These are phyloP conservation scores for Pseudocercospora fuligena DNA, from an alignment of 2,329 filamentous ascomycete species.

Conservation along the genomic window DNA sequence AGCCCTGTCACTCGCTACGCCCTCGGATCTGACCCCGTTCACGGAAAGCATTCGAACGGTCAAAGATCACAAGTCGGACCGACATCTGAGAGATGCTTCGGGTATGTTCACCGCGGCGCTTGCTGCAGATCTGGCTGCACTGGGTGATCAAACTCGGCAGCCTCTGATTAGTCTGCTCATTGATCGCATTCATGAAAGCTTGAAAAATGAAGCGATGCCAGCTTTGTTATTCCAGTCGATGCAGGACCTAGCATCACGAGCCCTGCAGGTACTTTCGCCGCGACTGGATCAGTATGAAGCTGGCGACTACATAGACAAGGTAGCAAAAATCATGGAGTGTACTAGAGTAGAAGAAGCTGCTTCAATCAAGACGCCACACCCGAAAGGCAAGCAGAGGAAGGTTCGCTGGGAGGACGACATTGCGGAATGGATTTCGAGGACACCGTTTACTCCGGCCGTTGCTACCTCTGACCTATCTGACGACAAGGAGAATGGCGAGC, in stretches of 20 bases:
- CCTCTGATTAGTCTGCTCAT: not conserved
- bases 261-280: not conserved
- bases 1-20: not conserved
- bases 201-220: not conserved
- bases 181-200: not conserved
- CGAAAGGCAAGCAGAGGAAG: slow-evolving; percentile 22
- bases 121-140: slow-evolving; percentile 7
- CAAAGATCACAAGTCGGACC: not conserved
- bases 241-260: not conserved
- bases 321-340: not conserved
- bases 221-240: not conserved
- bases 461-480: not conserved
- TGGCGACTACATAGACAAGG: not conserved
- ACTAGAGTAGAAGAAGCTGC: not conserved
- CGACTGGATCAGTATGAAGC: not conserved
- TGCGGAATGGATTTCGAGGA: slow-evolving; percentile 52
- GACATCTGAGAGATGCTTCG: not conserved
- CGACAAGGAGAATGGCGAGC: not conserved
- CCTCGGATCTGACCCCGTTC: not conserved
- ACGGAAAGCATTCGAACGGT: not conserved
- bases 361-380: slow-evolving; percentile 1
- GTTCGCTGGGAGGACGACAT: slow-evolving; percentile 53
- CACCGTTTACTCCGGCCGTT: slow-evolving; percentile 38
- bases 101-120: not conserved
- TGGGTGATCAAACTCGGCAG: not conserved